Evolutionary conservation across 2,329 filamentous ascomycete species (phyloP).

Genomic region (Ceratocystis diversiconidia): DNA sequence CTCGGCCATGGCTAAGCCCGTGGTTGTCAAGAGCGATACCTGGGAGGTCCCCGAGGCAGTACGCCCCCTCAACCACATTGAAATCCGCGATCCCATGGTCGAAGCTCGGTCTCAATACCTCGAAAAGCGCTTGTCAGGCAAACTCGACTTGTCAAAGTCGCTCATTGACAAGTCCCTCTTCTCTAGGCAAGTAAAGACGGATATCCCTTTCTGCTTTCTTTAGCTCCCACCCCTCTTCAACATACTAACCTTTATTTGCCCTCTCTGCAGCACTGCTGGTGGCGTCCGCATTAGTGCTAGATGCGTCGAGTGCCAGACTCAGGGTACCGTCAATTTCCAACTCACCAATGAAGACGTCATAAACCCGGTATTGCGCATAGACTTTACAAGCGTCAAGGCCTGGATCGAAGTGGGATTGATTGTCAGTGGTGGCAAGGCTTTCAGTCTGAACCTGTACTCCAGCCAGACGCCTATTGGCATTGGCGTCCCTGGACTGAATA

Average conservation of each 20-base stretch:
- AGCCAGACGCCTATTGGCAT: slow-evolving; percentile 32
- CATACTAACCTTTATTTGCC: neutral
- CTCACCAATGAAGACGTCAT: slow-evolving; percentile 30
- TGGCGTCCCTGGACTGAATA: slow-evolving; percentile 29
- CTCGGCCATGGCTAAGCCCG: slow-evolving; percentile 12
- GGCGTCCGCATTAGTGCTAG: slow-evolving; percentile 24
- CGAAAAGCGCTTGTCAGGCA: slow-evolving; percentile 20
- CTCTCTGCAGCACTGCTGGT: slow-evolving; percentile 12
- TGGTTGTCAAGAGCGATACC: slow-evolving; percentile 6
- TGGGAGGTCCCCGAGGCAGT: slow-evolving; percentile 10
- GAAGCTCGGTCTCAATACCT: slow-evolving; percentile 18
- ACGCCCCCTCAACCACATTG: slow-evolving; percentile 17
- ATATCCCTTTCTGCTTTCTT: neutral
- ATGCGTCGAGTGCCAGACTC: slow-evolving; percentile 37
- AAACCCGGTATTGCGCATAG: slow-evolving; percentile 30
- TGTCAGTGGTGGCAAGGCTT: slow-evolving; percentile 32
- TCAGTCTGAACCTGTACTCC: slow-evolving; percentile 37
- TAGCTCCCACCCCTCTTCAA: neutral
- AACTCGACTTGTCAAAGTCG: slow-evolving; percentile 15
- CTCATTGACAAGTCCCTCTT: neutral
- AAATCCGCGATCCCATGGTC: slow-evolving; percentile 15
- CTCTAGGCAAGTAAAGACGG: neutral
- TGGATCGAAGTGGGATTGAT: slow-evolving; percentile 36
- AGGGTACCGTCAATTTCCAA: slow-evolving; percentile 33
- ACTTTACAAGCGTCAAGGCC: slow-evolving; percentile 37